Conservation (phyloP, 2,329 filamentous ascomycete genomes). For the Lecanicillium sp. region DNA sequence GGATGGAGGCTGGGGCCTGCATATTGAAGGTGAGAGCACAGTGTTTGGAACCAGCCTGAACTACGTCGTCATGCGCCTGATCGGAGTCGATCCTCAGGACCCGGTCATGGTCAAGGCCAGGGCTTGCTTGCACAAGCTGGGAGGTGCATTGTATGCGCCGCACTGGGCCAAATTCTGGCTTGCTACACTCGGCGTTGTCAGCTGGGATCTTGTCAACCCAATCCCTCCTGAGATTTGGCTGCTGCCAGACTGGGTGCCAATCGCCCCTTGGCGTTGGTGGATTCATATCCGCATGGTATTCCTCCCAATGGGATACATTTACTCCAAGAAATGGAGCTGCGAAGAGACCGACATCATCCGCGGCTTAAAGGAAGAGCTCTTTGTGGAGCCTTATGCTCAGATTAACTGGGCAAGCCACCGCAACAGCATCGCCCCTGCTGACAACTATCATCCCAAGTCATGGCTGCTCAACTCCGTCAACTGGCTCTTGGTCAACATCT, state of each 20-base stretch:
- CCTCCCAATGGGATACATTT: conserved; percentile 83
- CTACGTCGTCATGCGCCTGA: conserved; percentile 70
- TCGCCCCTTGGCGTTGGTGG: conserved; percentile 95
- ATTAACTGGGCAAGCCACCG: conserved; percentile 74
- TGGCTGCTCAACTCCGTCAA: conserved; percentile 75
- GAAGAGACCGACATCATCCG: conserved; percentile 68
- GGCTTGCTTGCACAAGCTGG: conserved; percentile 72
- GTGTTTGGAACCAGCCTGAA: conserved; percentile 88
- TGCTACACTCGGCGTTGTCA: conserved; percentile 69
- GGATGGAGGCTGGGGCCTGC: conserved; percentile 95
- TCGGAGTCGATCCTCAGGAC: conserved; percentile 79
- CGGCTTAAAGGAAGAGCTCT: conserved; percentile 71
- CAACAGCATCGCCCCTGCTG: conserved; percentile 69
- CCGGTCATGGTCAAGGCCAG: conserved; percentile 80
- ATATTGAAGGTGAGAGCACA: conserved; percentile 88
- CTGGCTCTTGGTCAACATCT: conserved; percentile 71
- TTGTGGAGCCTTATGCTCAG: conserved; percentile 66
- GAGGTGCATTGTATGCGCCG: conserved; percentile 74
- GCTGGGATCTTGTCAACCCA: conserved; percentile 93
- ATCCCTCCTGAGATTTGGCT: conserved; percentile 92
- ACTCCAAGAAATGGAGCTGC: conserved; percentile 73
- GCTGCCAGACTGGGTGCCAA: conserved; percentile 80
- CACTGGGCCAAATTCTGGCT: conserved; percentile 99
- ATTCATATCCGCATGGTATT: conserved; percentile 98
- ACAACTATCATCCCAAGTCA: conserved; percentile 92